phyloP scores from a whole-genome alignment of 306 rosid genomes.

The Medicago arabica region DNA sequence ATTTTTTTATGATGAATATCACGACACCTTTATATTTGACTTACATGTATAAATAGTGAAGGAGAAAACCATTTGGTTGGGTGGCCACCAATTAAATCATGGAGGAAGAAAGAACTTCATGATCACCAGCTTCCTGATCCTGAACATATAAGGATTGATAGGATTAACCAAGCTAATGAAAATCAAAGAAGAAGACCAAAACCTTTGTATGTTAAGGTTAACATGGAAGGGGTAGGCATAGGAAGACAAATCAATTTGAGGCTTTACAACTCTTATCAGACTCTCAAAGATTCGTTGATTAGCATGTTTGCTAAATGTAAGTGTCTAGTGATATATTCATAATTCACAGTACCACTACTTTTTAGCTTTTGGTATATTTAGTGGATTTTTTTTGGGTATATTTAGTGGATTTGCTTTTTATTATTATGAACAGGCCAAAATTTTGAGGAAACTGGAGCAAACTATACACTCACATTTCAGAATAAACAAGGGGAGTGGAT shows the following conservation, averaged over 20 bases:
- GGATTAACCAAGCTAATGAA: constrained; percentile 32
- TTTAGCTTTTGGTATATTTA: not conserved
- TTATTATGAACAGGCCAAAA: constrained; percentile 50
- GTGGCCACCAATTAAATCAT: constrained; percentile 91
- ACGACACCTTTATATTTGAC: not conserved
- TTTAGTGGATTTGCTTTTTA: constrained; percentile 30
- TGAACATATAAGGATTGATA: constrained; percentile 35
- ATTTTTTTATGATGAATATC: not conserved
- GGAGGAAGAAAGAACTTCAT: constrained; percentile 66
- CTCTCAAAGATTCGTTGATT: constrained; percentile 60
- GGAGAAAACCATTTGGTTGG: constrained; percentile 65
- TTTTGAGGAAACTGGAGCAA: constrained; percentile 38
- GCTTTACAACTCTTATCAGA: constrained; percentile 56
- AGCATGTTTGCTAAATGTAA: constrained; percentile 62
- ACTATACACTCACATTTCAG: constrained; percentile 61
- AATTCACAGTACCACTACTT: no score
- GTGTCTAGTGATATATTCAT: not conserved
- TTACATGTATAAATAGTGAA: constrained; percentile 39
- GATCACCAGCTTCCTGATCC: constrained; percentile 42
- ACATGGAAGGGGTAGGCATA: constrained; percentile 82
- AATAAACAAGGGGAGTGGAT: constrained; percentile 76
- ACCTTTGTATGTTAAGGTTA: constrained; percentile 68
- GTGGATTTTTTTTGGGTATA: not conserved
- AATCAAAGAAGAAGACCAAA: constrained; percentile 46
- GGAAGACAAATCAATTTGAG: constrained; percentile 74